These are phyloP conservation scores for Fusarium illudens DNA, from an alignment of 2,329 filamentous ascomycete species.

Conservation along the genomic window DNA sequence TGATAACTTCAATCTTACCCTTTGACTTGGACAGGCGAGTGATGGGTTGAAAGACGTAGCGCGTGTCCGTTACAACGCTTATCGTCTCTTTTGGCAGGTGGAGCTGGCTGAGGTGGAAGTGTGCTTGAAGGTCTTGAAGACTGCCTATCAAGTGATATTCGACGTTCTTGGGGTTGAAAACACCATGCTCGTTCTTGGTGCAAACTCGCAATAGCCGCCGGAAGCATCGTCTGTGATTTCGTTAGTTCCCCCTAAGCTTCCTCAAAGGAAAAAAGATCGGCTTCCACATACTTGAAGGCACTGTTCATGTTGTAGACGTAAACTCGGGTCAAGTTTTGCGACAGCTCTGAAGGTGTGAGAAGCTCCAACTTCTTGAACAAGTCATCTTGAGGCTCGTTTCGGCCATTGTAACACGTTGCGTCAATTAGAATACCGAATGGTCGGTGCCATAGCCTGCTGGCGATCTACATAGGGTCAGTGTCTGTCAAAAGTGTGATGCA, in stretches of 20 bases:
- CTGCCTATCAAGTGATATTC: conserved; percentile 73
- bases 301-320: conserved; percentile 81
- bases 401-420: conserved; percentile 74
- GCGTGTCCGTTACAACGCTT: conserved; percentile 71
- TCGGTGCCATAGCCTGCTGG: conserved; percentile 74
- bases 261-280: neutral
- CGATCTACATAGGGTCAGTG: conserved; percentile 58
- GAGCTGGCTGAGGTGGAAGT: conserved; percentile 72
- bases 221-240: conserved; percentile 64
- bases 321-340: conserved; percentile 65
- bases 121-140: conserved; percentile 69
- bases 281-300: conserved; percentile 64
- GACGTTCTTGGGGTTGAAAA: conserved; percentile 71
- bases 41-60: conserved; percentile 71
- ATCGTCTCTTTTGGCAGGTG: conserved; percentile 76
- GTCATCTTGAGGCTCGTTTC: conserved; percentile 71
- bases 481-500: neutral
- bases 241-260: conserved; percentile 1
- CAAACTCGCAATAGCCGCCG: conserved; percentile 69
- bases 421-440: conserved; percentile 74
- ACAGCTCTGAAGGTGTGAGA: conserved; percentile 69
- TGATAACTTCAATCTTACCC: conserved; percentile 73
- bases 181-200: conserved; percentile 66
- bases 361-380: conserved; percentile 70
- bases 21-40: conserved; percentile 73